Evolutionary conservation across 2,329 filamentous ascomycete genomes (phyloP).

Genomic region (Penicillium sp.): DNA sequence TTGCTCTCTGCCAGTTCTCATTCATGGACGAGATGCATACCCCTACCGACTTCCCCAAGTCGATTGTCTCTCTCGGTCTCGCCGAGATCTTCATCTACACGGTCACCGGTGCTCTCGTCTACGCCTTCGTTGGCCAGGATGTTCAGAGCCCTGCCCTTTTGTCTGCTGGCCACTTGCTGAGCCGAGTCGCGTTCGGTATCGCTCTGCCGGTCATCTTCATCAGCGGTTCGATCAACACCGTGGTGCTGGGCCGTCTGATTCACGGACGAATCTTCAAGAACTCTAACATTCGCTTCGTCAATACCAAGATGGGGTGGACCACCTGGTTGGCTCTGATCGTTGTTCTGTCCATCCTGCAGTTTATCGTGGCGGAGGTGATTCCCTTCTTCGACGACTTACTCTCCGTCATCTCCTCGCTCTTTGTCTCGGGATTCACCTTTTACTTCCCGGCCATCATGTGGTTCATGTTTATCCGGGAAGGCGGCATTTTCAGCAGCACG

Average conservation of each 20-base stretch:
- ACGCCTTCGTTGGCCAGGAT: constrained; percentile 1
- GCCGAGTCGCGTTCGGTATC: constrained; percentile 1
- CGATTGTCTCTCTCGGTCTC: not conserved
- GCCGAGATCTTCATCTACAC: constrained; percentile 3
- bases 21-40: constrained; percentile 4
- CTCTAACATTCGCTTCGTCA: constrained; percentile 2
- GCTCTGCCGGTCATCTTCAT: constrained; percentile 1
- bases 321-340: constrained; percentile 1
- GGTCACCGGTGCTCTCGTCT: not conserved
- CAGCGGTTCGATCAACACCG: constrained; percentile 1
- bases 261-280: constrained; percentile 2
- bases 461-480: constrained; percentile 2
- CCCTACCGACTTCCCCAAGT: constrained; percentile 2
- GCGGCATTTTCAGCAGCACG: not conserved
- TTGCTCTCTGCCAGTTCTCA: constrained; percentile 2
- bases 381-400: constrained; percentile 3
- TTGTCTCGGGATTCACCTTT: constrained; percentile 2
- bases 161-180: not conserved
- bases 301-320: constrained; percentile 2
- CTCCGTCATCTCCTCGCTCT: constrained; percentile 1
- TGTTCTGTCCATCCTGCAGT: not conserved
- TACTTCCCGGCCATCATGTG: constrained; percentile 3
- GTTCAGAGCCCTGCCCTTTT: constrained; percentile 1
- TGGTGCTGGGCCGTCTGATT: not conserved
- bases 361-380: constrained; percentile 1